These are phyloP conservation scores for Phytophthora melonis DNA, from an alignment of 352 stramenopile species.

Conservation along the genomic window DNA sequence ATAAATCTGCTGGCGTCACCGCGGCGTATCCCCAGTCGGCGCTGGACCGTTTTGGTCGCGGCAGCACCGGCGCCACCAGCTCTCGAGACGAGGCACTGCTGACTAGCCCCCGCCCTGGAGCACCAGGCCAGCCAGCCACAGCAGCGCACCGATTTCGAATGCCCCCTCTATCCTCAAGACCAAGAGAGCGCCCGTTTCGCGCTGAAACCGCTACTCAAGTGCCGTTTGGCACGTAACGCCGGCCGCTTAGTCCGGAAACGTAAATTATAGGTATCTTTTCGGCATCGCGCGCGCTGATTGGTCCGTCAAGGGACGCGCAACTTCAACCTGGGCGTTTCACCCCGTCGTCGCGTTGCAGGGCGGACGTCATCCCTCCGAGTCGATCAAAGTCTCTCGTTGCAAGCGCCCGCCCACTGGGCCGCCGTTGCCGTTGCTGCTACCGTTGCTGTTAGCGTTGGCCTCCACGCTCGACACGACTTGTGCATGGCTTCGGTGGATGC, in stretches of 20 bases:
- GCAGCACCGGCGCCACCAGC: constrained; percentile 1
- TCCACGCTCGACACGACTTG: not conserved
- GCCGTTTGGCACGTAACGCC: not conserved
- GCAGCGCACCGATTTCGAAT: constrained; percentile 8
- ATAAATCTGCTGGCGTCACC: constrained; percentile 32
- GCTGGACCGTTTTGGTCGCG: constrained; percentile 14
- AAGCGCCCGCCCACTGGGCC: no score
- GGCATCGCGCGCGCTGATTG: not conserved
- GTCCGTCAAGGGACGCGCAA: constrained; percentile 4
- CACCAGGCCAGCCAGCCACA: not conserved
- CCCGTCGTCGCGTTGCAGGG: constrained; percentile 13
- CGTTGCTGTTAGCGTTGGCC: not conserved
- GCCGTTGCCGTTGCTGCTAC: not conserved
- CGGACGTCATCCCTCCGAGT: not conserved
- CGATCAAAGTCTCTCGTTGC: not conserved
- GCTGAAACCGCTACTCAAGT: not conserved
- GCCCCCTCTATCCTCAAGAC: not conserved
- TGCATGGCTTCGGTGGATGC: not conserved
- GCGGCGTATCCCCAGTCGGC: constrained; percentile 6
- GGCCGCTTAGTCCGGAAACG: constrained; percentile 14
- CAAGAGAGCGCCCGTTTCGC: constrained; percentile 9
- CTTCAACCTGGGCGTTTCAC: constrained; percentile 26
- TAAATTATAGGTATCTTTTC: constrained; percentile 30
- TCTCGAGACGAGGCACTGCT: no score
- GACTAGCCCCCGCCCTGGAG: not conserved